These are phyloP conservation scores for Rhizopus sp. DNA, from an alignment of 371 early-diverging fungal species.

Conservation along the genomic window DNA sequence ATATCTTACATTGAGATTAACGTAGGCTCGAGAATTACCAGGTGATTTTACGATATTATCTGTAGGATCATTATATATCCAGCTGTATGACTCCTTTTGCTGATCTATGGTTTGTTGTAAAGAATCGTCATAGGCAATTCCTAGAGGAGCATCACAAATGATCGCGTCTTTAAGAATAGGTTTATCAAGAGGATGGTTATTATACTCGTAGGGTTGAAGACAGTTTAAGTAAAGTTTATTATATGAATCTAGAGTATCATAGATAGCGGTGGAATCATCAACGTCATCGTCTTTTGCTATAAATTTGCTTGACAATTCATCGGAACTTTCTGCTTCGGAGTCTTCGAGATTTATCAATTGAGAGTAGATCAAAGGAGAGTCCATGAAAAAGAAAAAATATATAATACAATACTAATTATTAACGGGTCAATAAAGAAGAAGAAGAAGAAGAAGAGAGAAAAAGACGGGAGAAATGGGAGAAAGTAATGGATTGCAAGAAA, in stretches of 20 bases:
- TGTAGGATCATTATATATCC: conserved; percentile 26
- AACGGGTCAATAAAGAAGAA: not conserved
- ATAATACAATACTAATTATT: not conserved
- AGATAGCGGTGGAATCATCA: not conserved
- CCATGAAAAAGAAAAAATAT: conserved; percentile 2
- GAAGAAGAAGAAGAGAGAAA: conserved; percentile 1
- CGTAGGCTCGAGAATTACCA: conserved; percentile 26
- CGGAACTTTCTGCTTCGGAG: conserved; percentile 7
- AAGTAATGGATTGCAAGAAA: not conserved
- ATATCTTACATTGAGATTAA: conserved; percentile 38
- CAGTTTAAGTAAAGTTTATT: not conserved
- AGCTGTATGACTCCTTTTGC: conserved; percentile 23
- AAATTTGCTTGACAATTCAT: not conserved
- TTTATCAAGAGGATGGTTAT: not conserved
- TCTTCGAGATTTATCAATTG: conserved; percentile 27
- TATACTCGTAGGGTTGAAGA: not conserved
- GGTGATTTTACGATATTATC: conserved; percentile 11
- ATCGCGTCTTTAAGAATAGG: not conserved
- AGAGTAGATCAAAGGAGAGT: conserved; percentile 12
- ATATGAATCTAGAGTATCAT: not conserved
- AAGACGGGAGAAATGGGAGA: conserved; percentile 16
- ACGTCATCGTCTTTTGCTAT: not conserved
- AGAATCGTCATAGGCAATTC: conserved; percentile 14
- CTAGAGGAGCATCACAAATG: not conserved
- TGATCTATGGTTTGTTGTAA: conserved; percentile 7